Evolutionary conservation across 345 rosid species (phyloP), one percentile per base, ranked within the genome.

Genomic region (Moricandia moricandioides): DNA sequence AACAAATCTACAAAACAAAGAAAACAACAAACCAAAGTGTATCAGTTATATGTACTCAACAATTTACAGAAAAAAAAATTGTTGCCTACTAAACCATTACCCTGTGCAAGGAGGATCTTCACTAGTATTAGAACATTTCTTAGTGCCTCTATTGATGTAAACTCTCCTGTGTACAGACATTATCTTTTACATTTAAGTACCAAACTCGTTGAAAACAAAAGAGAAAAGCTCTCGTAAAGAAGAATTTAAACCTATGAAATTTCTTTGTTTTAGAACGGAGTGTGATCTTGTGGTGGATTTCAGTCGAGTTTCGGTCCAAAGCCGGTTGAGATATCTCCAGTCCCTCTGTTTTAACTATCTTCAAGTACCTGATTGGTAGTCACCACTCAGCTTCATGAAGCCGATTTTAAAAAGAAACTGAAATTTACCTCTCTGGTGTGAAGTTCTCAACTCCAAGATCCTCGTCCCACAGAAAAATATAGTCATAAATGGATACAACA

Each of bases 301-400:
- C 92, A 7, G 92, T 89, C 13, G 98, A 95, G 83, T 95, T 90
- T n/a, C 87, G 88, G 74, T 89, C 93, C 73, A 95, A 79, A 71
- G 97, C 99, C n/a, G 99, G 99, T 79, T 95, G 99, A 65, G 99
- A 95, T 83, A 95, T 95, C 88, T 95, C 96, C 47, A 95, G 64
- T 52, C 97, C 97, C 81, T 79, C 96, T 1, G 87, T 77, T 79
- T 81, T 90, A 70, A 90, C 92, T 79, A 95, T 87, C 45, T 73
- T 31, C 76, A 95, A 75, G 86, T 95, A 95, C 61, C 99, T 95
- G 57, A 13, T 55, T 45, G 52, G 52, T 45, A 31, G 74, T 29
- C 69, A 21, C 54, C 54, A 14, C 64, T 39, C 45, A n/a, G 24
- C 17, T 49, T 4, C 31, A 0, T 31, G 24, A 33, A 0, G 4